Conservation (phyloP, 257 asterid species). For the Rhazya stricta region DNA sequence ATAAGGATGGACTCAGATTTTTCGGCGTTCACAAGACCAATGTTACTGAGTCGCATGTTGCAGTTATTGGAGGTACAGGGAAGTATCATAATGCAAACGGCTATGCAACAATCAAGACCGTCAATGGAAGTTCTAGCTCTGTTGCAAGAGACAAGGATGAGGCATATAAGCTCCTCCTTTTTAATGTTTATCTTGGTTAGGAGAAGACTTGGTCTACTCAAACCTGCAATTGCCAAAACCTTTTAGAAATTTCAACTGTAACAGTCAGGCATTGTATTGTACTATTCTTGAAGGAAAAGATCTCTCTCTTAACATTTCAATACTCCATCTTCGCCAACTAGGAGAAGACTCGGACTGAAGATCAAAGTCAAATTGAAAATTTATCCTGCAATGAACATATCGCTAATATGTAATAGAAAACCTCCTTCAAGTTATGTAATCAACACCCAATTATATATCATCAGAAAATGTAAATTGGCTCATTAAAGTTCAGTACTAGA, state of each 20-base stretch:
- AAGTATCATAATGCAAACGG: constrained; percentile 72
- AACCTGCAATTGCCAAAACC: neutral
- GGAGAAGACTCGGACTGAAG: neutral
- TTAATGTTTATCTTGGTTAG: constrained; percentile 26
- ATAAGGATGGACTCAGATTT: constrained; percentile 47
- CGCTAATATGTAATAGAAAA: neutral
- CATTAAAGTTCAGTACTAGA: neutral
- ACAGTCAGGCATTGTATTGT: neutral
- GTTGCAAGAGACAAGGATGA: neutral
- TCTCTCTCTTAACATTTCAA: neutral
- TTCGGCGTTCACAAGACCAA: constrained; percentile 62
- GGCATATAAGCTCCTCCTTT: constrained; percentile 21
- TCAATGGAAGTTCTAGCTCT: constrained; percentile 14
- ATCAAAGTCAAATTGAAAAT: neutral
- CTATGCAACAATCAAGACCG: constrained; percentile 38
- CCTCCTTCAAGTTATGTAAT: neutral
- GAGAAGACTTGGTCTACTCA: neutral
- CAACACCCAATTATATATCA: neutral
- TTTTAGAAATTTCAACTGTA: neutral
- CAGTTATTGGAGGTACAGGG: constrained; percentile 73
- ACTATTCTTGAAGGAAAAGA: neutral
- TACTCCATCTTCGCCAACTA: neutral
- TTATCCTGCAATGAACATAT: neutral
- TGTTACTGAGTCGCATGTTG: constrained; percentile 51
- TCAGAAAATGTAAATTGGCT: neutral